Conservation (phyloP, 352 stramenopile species). For the Globisporangium radiosum region DNA sequence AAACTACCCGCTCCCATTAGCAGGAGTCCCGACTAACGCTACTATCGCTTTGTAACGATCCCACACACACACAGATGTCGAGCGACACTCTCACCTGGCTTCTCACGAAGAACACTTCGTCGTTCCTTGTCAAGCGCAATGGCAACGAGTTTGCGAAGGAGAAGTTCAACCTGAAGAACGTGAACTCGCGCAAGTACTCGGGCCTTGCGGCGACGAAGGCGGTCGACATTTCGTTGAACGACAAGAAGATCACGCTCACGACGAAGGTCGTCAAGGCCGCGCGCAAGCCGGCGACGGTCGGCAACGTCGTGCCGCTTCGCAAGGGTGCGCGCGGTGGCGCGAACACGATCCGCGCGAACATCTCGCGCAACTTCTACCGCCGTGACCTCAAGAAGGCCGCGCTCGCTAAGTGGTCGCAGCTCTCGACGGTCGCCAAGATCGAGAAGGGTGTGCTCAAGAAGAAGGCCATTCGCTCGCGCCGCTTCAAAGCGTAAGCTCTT, state of each 20-base stretch:
- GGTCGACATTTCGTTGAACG: constrained; percentile 85
- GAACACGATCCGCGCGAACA: constrained; percentile 85
- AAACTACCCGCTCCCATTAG: no score
- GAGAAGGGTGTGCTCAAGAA: constrained; percentile 86
- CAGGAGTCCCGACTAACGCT: background rate
- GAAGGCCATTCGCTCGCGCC: constrained; percentile 78
- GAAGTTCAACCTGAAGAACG: constrained; percentile 94
- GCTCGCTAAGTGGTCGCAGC: constrained; percentile 79
- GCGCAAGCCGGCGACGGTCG: constrained; percentile 65
- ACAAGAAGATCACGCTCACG: constrained; percentile 84
- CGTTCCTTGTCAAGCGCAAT: constrained; percentile 93
- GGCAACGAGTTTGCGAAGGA: constrained; percentile 89
- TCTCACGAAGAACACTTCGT: constrained; percentile 94
- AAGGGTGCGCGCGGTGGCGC: constrained; percentile 77
- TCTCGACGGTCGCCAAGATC: constrained; percentile 84
- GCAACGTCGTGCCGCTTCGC: constrained; percentile 71
- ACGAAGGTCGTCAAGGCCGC: constrained; percentile 75
- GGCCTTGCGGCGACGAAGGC: constrained; percentile 92
- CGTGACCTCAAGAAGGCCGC: constrained; percentile 82
- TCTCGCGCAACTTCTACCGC: constrained; percentile 86
- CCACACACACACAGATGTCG: constrained; percentile 50
- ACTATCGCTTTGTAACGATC: background rate
- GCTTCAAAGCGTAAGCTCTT: constrained; percentile 59
- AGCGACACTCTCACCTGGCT: constrained; percentile 95
- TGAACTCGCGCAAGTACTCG: constrained; percentile 96